Conservation (phyloP, 1,139 yeast genomes). For the Pichia norvegensis region DNA sequence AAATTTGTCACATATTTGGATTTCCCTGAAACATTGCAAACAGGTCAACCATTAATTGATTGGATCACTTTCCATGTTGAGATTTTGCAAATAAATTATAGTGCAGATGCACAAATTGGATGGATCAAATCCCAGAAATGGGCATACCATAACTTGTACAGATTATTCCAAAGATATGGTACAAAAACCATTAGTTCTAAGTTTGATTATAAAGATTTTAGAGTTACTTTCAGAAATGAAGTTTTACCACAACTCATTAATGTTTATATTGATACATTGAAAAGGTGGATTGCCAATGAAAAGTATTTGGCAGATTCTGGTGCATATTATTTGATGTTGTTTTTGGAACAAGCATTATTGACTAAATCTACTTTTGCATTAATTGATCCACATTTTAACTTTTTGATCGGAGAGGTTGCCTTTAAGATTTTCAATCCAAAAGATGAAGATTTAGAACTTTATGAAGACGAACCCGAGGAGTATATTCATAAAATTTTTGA, state of each 20-base stretch:
- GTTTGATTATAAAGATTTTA: constrained; percentile 46
- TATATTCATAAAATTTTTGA: constrained; percentile 78
- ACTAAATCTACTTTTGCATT: constrained; percentile 65
- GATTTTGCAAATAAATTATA: constrained; percentile 55
- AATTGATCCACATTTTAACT: constrained; percentile 62
- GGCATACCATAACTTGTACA: constrained; percentile 73
- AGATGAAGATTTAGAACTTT: constrained; percentile 61
- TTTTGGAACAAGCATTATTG: constrained; percentile 62
- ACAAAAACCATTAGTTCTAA: constrained; percentile 42
- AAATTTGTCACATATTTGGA: constrained; percentile 79
- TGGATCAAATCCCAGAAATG: constrained; percentile 85
- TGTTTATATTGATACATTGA: constrained; percentile 58
- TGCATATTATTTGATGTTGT: constrained; percentile 58
- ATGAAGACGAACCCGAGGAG: constrained; percentile 86
- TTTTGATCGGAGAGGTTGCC: constrained; percentile 61
- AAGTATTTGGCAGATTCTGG: constrained; percentile 67
- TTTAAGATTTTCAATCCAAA: constrained; percentile 74
- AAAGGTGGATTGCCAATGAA: constrained; percentile 58
- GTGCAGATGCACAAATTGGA: constrained; percentile 42
- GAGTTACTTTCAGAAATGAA: constrained; percentile 38
- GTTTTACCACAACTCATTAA: constrained; percentile 70
- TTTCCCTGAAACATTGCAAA: constrained; percentile 63
- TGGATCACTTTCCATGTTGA: constrained; percentile 80
- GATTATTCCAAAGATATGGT: constrained; percentile 72
- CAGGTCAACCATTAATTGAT: constrained; percentile 45